Percentiles rank a stretch among this genome's conserved stretches.
Evolutionary conservation across 1,139 yeast genomes (phyloP).

Genomic region (Taphrina populina): DNA sequence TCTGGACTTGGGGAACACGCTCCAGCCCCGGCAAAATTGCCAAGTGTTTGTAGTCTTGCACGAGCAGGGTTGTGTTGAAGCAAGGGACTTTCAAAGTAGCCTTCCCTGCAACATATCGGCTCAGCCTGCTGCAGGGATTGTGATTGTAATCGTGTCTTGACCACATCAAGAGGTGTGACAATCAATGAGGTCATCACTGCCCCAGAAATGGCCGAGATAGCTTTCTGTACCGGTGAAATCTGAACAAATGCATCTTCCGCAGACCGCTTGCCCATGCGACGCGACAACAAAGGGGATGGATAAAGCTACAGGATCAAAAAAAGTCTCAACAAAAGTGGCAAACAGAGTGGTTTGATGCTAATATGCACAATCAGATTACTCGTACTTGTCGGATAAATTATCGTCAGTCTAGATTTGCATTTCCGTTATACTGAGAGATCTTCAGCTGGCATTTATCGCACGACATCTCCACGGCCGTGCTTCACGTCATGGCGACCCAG

Average conservation of each 20-base stretch:
- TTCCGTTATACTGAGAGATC: too few relatives aligned
- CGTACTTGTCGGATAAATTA: too few relatives aligned
- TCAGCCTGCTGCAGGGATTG: slow-evolving; percentile 31
- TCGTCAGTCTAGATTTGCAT: too few relatives aligned
- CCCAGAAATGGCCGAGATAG: slow-evolving; percentile 26
- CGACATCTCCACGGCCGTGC: too few relatives aligned
- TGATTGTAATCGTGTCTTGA: slow-evolving; percentile 37
- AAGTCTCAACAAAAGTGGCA: too few relatives aligned
- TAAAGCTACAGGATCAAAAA: too few relatives aligned
- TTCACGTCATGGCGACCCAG: slow-evolving; percentile 35
- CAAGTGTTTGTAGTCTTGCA: slow-evolving; percentile 10
- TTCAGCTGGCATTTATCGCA: too few relatives aligned
- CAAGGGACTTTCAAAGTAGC: slow-evolving; percentile 2
- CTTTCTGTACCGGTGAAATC: slow-evolving; percentile 27
- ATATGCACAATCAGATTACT: too few relatives aligned
- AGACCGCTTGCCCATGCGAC: slow-evolving; percentile 1
- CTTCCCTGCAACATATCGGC: slow-evolving; percentile 27
- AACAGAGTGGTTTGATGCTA: too few relatives aligned
- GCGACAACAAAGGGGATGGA: neutral
- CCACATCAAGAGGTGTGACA: slow-evolving; percentile 37
- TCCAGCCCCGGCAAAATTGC: neutral
- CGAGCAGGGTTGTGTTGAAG: slow-evolving; percentile 10
- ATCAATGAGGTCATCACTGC: slow-evolving; percentile 34
- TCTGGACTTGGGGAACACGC: slow-evolving; percentile 27
- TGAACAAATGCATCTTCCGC: slow-evolving; percentile 25